Percentiles rank a stretch among this genome's conserved stretches.
Conservation (phyloP, 2,329 filamentous ascomycete genomes). For the Penicillium psychrosexuale region DNA sequence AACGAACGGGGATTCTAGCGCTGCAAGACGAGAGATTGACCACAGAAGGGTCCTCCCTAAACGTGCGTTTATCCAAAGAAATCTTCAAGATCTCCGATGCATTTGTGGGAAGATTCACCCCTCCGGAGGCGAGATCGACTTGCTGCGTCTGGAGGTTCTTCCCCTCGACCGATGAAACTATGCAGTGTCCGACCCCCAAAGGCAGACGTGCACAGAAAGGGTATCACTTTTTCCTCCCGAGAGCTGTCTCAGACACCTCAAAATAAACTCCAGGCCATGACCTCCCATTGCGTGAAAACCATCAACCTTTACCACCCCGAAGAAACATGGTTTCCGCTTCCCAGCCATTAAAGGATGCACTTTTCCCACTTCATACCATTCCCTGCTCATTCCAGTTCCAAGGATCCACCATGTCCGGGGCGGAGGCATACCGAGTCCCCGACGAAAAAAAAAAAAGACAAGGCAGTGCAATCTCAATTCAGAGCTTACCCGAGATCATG, state of each 20-base stretch:
- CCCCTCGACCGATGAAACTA: conserved; percentile 37
- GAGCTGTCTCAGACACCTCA: conserved; percentile 41
- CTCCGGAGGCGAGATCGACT: conserved; percentile 22
- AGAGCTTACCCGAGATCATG: conserved; percentile 23
- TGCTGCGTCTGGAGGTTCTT: conserved; percentile 29
- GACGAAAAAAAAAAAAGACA: conserved; percentile 22
- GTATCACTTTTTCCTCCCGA: conserved; percentile 45
- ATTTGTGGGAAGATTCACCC: conserved; percentile 28
- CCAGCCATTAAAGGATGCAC: conserved; percentile 24
- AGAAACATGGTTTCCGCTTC: conserved; percentile 25
- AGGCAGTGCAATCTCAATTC: conserved; percentile 29
- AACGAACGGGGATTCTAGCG: conserved; percentile 35
- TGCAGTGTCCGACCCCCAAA: conserved; percentile 37
- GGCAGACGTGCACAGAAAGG: conserved; percentile 42
- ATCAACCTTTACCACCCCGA: conserved; percentile 27
- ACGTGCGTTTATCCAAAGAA: conserved; percentile 17
- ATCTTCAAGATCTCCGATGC: conserved; percentile 32
- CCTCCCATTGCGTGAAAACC: conserved; percentile 32
- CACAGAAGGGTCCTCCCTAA: background rate
- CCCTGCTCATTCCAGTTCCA: background rate
- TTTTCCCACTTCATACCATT: conserved; percentile 10
- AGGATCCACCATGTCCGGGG: background rate
- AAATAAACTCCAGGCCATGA: conserved; percentile 37
- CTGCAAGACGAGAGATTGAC: conserved; percentile 32
- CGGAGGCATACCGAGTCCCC: conserved; percentile 11